Evolutionary conservation across 768 basidiomycete species (phyloP), one percentile per base, ranked within the genome.

Genomic region (Omphalotus guepiniiformis): DNA sequence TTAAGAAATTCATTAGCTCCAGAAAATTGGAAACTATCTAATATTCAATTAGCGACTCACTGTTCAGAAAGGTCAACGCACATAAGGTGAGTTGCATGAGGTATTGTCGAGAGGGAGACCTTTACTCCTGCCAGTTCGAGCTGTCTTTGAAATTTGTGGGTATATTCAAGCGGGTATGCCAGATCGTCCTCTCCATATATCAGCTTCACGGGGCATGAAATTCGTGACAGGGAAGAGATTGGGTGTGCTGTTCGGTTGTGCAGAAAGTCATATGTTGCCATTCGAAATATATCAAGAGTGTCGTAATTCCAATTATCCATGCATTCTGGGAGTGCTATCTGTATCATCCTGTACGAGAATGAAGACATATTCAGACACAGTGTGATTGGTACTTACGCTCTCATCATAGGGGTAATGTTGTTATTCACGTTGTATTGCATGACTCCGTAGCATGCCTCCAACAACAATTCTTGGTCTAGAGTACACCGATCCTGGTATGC

Each of bases 131-230:
- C 60, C 4, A 50, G 39, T 9, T 42, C 28, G n/a, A 70, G 47
- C 1, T 44, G 16, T 4, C 39, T 28, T 12, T 47, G 49, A 3
- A 66, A 53, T 1, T 57, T 57, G 32, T 63, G 36, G 4, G 62
- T 51, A 19, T 43, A 28, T 29, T 61, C 54, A 3, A 53, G 6
- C 2, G 58, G 41, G 47, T 70, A 70, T 7, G 59, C 65, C 22
- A 68, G 49, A 47, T 66, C 63, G 6, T 61, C 58, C 11, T 44
- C 38, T 48, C 62, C 63, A 34, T 65, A 61, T 9, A 70, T 58
- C 28, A 70, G 50, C n/a, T 47, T 40, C 9, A 66, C 56, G 0
- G 64, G 61, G 18, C 63, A 63, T 26, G 26, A 34, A 34, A 66
- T 58, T 62, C 63, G 37, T 26, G 34, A 34, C 5, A 63, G 47